These are phyloP conservation scores for Digitaria exilis DNA, from an alignment of 202 grass and related monocot genomes.

Conservation along the genomic window DNA sequence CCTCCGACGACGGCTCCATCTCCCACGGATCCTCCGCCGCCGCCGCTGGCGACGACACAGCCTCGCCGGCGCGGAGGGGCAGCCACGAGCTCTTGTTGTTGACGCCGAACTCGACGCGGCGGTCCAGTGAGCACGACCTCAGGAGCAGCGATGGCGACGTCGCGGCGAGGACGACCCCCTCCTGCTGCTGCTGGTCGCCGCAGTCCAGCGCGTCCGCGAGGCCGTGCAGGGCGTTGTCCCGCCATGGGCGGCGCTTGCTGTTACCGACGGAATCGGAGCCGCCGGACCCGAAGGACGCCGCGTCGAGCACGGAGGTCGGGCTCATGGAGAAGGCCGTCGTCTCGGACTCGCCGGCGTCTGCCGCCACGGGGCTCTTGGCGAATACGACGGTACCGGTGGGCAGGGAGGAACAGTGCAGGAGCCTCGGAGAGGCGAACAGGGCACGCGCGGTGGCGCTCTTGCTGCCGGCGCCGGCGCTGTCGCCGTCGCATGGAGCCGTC, in stretches of 20 bases:
- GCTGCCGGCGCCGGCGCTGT: neutral
- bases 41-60: neutral
- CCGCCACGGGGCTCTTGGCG: conserved; percentile 18
- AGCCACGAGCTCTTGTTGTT: conserved; percentile 83
- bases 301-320: conserved; percentile 83
- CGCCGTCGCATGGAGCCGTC: conserved; percentile 8
- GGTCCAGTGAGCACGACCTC: conserved; percentile 54
- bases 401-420: conserved; percentile 50
- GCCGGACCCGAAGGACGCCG: conserved; percentile 37
- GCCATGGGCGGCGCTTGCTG: conserved; percentile 41
- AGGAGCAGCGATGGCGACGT: conserved; percentile 34
- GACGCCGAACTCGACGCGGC: conserved; percentile 87
- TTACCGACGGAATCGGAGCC: conserved; percentile 5
- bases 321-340: conserved; percentile 59
- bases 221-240: conserved; percentile 45
- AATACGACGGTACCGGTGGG: conserved; percentile 42
- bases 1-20: conserved; percentile 61
- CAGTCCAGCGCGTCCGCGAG: conserved; percentile 72
- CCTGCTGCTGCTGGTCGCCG: neutral
- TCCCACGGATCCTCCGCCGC: neutral
- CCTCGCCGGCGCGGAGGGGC: conserved; percentile 39
- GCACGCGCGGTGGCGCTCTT: conserved; percentile 26
- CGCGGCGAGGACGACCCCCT: conserved; percentile 49
- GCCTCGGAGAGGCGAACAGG: conserved; percentile 43
- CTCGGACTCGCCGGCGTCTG: conserved; percentile 57